Conservation (phyloP, 805 yeast genomes). For the Yarrowia bubula region DNA sequence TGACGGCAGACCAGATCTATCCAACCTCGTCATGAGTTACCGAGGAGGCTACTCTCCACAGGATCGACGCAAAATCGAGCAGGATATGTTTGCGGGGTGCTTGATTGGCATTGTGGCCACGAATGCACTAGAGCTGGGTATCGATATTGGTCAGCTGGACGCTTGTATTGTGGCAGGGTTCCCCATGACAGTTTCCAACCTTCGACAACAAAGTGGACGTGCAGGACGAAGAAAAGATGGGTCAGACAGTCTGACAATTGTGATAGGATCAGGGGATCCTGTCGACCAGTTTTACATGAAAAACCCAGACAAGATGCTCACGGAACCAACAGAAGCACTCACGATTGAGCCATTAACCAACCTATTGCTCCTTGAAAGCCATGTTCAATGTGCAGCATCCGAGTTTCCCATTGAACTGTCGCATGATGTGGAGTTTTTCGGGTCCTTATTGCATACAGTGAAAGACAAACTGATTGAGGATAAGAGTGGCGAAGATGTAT, state of each 20-base stretch:
- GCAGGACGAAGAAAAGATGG: conserved; percentile 80
- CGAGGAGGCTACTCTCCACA: conserved; percentile 90
- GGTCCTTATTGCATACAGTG: conserved; percentile 29
- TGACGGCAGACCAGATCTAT: conserved; percentile 38
- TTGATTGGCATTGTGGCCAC: conserved; percentile 88
- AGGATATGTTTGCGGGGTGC: conserved; percentile 84
- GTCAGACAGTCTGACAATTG: conserved; percentile 74
- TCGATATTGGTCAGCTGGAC: conserved; percentile 90
- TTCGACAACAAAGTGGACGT: conserved; percentile 95
- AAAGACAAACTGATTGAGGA: conserved; percentile 32
- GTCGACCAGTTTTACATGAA: conserved; percentile 80
- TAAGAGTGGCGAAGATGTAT: not conserved
- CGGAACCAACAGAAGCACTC: conserved; percentile 52
- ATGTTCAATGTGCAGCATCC: conserved; percentile 91
- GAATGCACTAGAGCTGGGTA: conserved; percentile 92
- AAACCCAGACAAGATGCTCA: conserved; percentile 59
- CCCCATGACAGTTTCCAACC: conserved; percentile 79
- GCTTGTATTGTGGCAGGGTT: conserved; percentile 92
- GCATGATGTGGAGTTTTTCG: conserved; percentile 59
- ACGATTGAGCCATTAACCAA: conserved; percentile 61
- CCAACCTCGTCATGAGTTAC: conserved; percentile 70
- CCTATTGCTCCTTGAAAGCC: conserved; percentile 66
- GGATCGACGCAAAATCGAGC: conserved; percentile 84
- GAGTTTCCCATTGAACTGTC: conserved; percentile 65
- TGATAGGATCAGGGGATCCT: conserved; percentile 76